Conservation (phyloP, 208 protist species). For the Crithidia expoeki region DNA sequence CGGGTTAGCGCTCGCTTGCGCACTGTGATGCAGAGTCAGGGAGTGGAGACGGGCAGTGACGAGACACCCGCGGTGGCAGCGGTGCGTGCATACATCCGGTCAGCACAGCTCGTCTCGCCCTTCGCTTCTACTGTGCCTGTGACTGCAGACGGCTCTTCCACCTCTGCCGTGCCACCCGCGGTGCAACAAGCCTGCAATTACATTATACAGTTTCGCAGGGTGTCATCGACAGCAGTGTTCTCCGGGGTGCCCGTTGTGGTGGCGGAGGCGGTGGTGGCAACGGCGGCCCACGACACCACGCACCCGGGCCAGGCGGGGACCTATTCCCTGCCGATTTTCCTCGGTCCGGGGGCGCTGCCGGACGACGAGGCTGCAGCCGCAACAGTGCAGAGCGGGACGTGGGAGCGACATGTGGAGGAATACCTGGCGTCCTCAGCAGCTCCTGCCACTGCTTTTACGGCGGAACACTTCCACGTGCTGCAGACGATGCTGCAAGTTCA, state of each 20-base stretch:
- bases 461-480: conserved; percentile 66
- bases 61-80: conserved; percentile 16
- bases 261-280: conserved; percentile 63
- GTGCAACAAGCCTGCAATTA: conserved; percentile 66
- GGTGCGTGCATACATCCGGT: conserved; percentile 34
- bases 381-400: background rate
- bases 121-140: background rate
- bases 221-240: conserved; percentile 21
- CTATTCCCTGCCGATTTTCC: conserved; percentile 54
- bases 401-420: conserved; percentile 18
- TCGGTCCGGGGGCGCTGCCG: conserved; percentile 43
- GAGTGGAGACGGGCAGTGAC: conserved; percentile 10
- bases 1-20: conserved; percentile 22
- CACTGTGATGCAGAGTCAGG: conserved; percentile 16
- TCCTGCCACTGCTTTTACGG: conserved; percentile 50
- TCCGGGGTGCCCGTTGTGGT: conserved; percentile 42
- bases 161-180: conserved; percentile 22
- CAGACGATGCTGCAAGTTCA: conserved; percentile 82
- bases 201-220: conserved; percentile 26
- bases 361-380: background rate
- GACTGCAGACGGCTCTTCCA: background rate
- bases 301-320: conserved; percentile 37
- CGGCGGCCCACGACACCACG: conserved; percentile 28
- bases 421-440: conserved; percentile 33
- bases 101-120: conserved; percentile 32